Conservation (phyloP, 2,329 filamentous ascomycete genomes). For the Aspergillus clavatus region DNA sequence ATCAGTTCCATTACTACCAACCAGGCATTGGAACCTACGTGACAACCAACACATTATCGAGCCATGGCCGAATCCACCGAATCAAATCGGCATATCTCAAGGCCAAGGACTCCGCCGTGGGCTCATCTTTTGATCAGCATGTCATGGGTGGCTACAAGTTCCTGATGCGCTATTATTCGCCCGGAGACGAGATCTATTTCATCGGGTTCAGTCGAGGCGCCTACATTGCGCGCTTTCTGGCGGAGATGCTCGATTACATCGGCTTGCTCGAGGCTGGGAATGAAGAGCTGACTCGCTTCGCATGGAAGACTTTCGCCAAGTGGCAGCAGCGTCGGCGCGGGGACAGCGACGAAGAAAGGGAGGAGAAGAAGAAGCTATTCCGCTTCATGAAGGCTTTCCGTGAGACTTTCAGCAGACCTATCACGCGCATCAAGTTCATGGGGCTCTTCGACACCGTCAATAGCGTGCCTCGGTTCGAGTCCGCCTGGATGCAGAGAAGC, state of each 20-base stretch:
- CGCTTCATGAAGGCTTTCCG: slow-evolving; percentile 72
- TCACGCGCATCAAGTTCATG: slow-evolving; percentile 67
- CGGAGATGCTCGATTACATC: slow-evolving; percentile 80
- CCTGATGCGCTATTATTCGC: slow-evolving; percentile 67
- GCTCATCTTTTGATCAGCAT: slow-evolving; percentile 75
- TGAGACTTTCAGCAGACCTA: slow-evolving; percentile 72
- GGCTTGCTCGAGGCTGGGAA: slow-evolving; percentile 76
- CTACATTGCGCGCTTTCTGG: slow-evolving; percentile 69
- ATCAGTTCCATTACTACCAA: slow-evolving; percentile 42
- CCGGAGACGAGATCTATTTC: slow-evolving; percentile 59
- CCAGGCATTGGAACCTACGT: slow-evolving; percentile 45
- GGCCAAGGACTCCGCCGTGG: slow-evolving; percentile 64
- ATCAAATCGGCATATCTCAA: slow-evolving; percentile 51
- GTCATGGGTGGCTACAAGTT: slow-evolving; percentile 80
- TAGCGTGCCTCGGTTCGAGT: slow-evolving; percentile 71
- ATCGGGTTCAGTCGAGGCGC: slow-evolving; percentile 70
- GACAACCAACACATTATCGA: slow-evolving; percentile 30
- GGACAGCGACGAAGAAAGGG: slow-evolving; percentile 18
- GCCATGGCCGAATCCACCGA: slow-evolving; percentile 31
- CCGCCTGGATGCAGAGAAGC: slow-evolving; percentile 65
- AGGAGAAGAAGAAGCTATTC: slow-evolving; percentile 51
- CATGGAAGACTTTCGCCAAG: slow-evolving; percentile 58
- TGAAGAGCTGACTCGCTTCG: slow-evolving; percentile 78
- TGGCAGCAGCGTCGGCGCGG: slow-evolving; percentile 36
- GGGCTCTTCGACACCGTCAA: slow-evolving; percentile 81